phyloP scores from a whole-genome alignment of 2,329 filamentous ascomycete species.

The Aspergillus proliferans region DNA sequence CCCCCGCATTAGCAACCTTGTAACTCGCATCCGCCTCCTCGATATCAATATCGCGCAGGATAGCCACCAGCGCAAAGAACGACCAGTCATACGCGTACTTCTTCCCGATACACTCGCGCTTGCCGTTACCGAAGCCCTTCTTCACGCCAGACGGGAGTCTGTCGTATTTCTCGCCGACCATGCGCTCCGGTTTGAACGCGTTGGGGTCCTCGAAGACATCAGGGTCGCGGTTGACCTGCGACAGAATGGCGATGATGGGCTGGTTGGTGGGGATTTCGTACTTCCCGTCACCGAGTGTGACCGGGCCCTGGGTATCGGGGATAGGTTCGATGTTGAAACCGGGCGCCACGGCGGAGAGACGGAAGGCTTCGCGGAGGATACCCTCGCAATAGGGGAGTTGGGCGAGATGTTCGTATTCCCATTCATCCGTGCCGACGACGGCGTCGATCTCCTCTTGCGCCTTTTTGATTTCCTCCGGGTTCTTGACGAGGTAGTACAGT shows the following conservation, averaged over 20 bases:
- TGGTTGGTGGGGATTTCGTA: conserved; percentile 55
- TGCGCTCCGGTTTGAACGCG: conserved; percentile 64
- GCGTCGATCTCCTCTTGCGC: conserved; percentile 63
- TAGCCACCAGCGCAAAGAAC: conserved; percentile 53
- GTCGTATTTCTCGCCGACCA: conserved; percentile 64
- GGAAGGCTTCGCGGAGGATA: conserved; percentile 60
- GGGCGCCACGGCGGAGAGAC: conserved; percentile 56
- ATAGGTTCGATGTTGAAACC: conserved; percentile 51
- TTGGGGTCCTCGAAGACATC: conserved; percentile 58
- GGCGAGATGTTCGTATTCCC: conserved; percentile 50
- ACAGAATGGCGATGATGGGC: conserved; percentile 46
- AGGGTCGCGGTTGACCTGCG: conserved; percentile 58
- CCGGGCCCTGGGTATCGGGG: conserved; percentile 37
- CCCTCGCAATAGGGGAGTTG: conserved; percentile 62
- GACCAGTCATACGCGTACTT: conserved; percentile 71
- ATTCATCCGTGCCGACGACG: conserved; percentile 15
- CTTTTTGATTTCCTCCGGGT: conserved; percentile 54
- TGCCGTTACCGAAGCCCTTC: conserved; percentile 69
- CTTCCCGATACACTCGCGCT: conserved; percentile 64
- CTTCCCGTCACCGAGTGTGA: conserved; percentile 53
- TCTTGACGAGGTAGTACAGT: conserved; percentile 59
- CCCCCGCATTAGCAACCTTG: conserved; percentile 22
- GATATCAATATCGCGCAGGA: conserved; percentile 67
- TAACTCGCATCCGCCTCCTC: conserved; percentile 52
- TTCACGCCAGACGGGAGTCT: conserved; percentile 57